Conservation (phyloP, 2,329 filamentous ascomycete genomes). For the Cercospora berteroae region DNA sequence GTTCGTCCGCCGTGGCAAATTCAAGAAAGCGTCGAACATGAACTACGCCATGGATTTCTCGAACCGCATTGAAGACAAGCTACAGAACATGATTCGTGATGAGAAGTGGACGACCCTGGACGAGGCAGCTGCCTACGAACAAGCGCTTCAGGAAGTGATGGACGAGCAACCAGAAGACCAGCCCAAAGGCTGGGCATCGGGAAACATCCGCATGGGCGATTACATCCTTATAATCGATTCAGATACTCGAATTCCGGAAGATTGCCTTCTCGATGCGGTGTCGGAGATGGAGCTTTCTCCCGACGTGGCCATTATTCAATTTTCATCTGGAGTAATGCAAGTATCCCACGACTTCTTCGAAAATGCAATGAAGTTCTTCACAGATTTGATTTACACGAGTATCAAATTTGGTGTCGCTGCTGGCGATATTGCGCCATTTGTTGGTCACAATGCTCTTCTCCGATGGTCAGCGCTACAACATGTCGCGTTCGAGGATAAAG, state of each 20-base stretch:
- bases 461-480: slow-evolving; percentile 66
- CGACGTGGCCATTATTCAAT: slow-evolving; percentile 70
- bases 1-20: slow-evolving; percentile 60
- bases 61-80: slow-evolving; percentile 60
- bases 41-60: slow-evolving; percentile 66
- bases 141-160: slow-evolving; percentile 51
- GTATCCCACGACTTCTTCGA: slow-evolving; percentile 71
- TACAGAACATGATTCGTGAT: slow-evolving; percentile 43
- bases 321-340: slow-evolving; percentile 73
- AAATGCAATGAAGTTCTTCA: slow-evolving; percentile 75
- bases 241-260: slow-evolving; percentile 65
- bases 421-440: slow-evolving; percentile 72
- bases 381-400: slow-evolving; percentile 71
- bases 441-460: slow-evolving; percentile 72
- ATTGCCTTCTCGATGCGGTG: slow-evolving; percentile 68
- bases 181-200: slow-evolving; percentile 56
- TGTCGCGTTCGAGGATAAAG: slow-evolving; percentile 56
- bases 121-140: slow-evolving; percentile 50
- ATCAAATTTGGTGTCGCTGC: slow-evolving; percentile 69
- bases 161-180: slow-evolving; percentile 47
- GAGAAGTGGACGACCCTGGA: slow-evolving; percentile 40
- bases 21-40: slow-evolving; percentile 73
- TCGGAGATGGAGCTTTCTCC: slow-evolving; percentile 69
- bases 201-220: slow-evolving; percentile 61
- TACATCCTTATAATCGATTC: slow-evolving; percentile 67